A percentile compares a stretch with the other conserved stretches of the same genome.
Evolutionary conservation across 2,329 filamentous ascomycete species (phyloP).

Genomic region (Fusarium camptoceras): DNA sequence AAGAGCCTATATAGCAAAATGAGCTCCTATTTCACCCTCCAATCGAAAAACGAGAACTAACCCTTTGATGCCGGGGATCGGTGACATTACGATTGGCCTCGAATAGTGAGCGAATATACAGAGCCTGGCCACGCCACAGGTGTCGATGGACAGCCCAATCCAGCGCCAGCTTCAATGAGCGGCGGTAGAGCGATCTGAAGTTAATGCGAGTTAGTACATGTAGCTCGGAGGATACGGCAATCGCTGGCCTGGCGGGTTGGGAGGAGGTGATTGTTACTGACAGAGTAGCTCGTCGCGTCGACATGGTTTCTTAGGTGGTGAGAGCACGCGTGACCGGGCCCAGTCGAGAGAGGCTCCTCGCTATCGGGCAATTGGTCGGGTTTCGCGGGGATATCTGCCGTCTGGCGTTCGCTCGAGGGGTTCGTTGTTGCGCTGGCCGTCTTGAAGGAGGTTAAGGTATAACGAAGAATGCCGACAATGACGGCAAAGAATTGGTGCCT

Average conservation of each 20-base stretch:
- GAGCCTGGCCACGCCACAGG: conserved; percentile 93
- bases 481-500: conserved; percentile 40
- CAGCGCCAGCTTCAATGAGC: conserved; percentile 90
- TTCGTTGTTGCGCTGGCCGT: conserved; percentile 21
- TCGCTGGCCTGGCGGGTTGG: conserved; percentile 24
- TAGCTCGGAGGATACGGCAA: conserved; percentile 3
- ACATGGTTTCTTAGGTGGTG: conserved; percentile 40
- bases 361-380: conserved; percentile 35
- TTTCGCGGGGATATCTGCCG: conserved; percentile 27
- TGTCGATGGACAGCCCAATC: conserved; percentile 96
- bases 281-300: conserved; percentile 62
- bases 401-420: conserved; percentile 28
- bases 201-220: conserved; percentile 29
- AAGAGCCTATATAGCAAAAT: conserved; percentile 69
- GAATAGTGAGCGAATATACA: conserved; percentile 95
- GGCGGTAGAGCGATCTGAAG: conserved; percentile 82
- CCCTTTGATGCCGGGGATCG: conserved; percentile 87
- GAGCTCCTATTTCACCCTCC: conserved; percentile 2
- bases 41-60: conserved; percentile 57
- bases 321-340: conserved; percentile 23
- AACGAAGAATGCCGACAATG: conserved; percentile 34
- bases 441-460: conserved; percentile 27
- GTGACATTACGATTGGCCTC: conserved; percentile 89
- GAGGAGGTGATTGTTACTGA: conserved; percentile 51
- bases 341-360: conserved; percentile 35